A percentile compares a stretch with the other conserved stretches of the same genome.
phyloP scores from a whole-genome alignment of 768 basidiomycete genomes.

The Xerocomellus intermedius region DNA sequence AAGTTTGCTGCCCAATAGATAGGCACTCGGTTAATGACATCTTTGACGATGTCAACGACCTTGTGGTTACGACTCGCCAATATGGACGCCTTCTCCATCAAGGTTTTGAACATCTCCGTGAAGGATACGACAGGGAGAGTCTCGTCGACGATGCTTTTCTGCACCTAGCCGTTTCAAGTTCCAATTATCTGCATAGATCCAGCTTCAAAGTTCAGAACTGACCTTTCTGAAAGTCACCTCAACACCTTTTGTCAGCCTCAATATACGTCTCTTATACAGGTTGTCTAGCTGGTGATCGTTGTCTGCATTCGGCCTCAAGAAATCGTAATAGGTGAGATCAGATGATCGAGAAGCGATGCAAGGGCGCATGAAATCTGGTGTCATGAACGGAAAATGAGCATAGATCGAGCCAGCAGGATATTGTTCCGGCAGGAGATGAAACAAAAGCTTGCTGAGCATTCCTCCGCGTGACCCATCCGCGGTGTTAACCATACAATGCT shows the following conservation, averaged over 20 bases:
- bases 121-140: slow-evolving; percentile 10
- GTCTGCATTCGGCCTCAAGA: slow-evolving; percentile 47
- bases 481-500: slow-evolving; percentile 62
- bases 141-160: slow-evolving; percentile 14
- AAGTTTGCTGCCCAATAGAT: slow-evolving; percentile 58
- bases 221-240: slow-evolving; percentile 10
- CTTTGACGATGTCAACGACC: slow-evolving; percentile 59
- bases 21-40: slow-evolving; percentile 65
- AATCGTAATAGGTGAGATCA: slow-evolving; percentile 49
- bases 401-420: slow-evolving; percentile 66
- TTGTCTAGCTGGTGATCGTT: not conserved
- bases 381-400: slow-evolving; percentile 80
- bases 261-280: slow-evolving; percentile 18
- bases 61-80: slow-evolving; percentile 1
- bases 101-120: not conserved
- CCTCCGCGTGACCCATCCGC: slow-evolving; percentile 75
- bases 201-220: not conserved
- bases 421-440: slow-evolving; percentile 65
- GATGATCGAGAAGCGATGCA: slow-evolving; percentile 41
- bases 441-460: slow-evolving; percentile 69
- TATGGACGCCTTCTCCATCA: slow-evolving; percentile 15
- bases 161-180: slow-evolving; percentile 6
- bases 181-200: not conserved
- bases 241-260: slow-evolving; percentile 14
- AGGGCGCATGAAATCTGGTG: slow-evolving; percentile 44